Evolutionary conservation across 768 basidiomycete genomes (phyloP).

Genomic region (Leccinum olivaceopallidum): DNA sequence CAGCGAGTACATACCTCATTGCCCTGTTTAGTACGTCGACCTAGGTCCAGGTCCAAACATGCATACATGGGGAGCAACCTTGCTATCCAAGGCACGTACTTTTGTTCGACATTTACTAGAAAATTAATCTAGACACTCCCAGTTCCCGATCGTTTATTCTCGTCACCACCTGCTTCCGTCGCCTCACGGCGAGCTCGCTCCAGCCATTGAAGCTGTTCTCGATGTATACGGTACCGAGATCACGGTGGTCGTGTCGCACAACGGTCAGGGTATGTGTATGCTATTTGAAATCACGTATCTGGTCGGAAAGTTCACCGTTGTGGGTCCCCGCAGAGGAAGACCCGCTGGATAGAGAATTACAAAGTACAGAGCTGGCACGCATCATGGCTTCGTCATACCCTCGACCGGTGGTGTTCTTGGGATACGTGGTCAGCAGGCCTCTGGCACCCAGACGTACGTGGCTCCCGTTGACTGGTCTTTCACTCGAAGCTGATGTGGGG

Average conservation of each 20-base stretch:
- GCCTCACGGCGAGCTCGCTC: slow-evolving; percentile 82
- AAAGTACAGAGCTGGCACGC: slow-evolving; percentile 76
- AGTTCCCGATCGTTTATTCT: slow-evolving; percentile 89
- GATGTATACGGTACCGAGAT: slow-evolving; percentile 78
- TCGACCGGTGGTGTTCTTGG: slow-evolving; percentile 75
- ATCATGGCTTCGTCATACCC: slow-evolving; percentile 74
- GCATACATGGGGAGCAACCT: slow-evolving; percentile 87
- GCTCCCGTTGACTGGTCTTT: background rate
- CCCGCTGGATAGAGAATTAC: slow-evolving; percentile 82
- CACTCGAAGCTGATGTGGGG: slow-evolving; percentile 14
- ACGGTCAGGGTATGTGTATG: slow-evolving; percentile 76
- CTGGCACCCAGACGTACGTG: slow-evolving; percentile 60
- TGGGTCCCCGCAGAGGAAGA: slow-evolving; percentile 66
- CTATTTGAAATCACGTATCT: background rate
- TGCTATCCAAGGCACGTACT: slow-evolving; percentile 68
- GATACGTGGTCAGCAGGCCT: slow-evolving; percentile 78
- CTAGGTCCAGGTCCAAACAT: slow-evolving; percentile 85
- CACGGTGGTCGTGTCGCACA: slow-evolving; percentile 85
- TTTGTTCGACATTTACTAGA: background rate
- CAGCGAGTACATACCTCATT: slow-evolving; percentile 5
- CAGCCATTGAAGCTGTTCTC: slow-evolving; percentile 84
- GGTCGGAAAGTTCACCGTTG: background rate
- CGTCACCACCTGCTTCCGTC: slow-evolving; percentile 87
- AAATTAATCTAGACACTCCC: slow-evolving; percentile 1
- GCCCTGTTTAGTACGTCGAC: slow-evolving; percentile 67